A percentile compares a stretch with the other conserved stretches of the same genome.
phyloP scores from a whole-genome alignment of 805 yeast species.

The Blastobotrys muscicola region DNA sequence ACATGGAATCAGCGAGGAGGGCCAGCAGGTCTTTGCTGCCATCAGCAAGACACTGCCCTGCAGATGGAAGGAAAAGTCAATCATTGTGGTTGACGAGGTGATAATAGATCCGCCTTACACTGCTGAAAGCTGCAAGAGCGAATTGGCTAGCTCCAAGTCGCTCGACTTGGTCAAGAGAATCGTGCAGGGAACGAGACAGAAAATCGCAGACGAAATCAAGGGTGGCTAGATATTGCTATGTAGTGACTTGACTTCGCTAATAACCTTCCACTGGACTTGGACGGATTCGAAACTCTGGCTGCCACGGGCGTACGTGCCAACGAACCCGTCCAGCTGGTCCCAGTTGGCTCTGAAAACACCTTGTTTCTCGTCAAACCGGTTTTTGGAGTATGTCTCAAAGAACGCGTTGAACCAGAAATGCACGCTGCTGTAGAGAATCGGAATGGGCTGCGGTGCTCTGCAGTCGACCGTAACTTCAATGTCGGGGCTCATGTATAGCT shows the following conservation, averaged over 20 bases:
- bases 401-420: slow-evolving; percentile 37
- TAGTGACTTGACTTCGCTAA: neutral
- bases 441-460: slow-evolving; percentile 1
- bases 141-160: slow-evolving; percentile 27
- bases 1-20: slow-evolving; percentile 33
- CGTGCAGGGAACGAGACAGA: slow-evolving; percentile 41
- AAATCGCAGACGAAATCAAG: slow-evolving; percentile 36
- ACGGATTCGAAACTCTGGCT: slow-evolving; percentile 42
- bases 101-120: slow-evolving; percentile 37
- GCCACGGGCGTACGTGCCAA: slow-evolving; percentile 52
- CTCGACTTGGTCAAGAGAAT: slow-evolving; percentile 37
- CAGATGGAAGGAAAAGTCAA: slow-evolving; percentile 36
- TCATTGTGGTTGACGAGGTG: slow-evolving; percentile 39
- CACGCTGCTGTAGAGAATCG: slow-evolving; percentile 19
- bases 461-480: slow-evolving; percentile 12
- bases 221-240: slow-evolving; percentile 35
- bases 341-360: slow-evolving; percentile 27
- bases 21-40: slow-evolving; percentile 36
- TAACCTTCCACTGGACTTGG: slow-evolving; percentile 32
- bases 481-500: slow-evolving; percentile 16
- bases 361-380: neutral
- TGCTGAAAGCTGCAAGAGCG: slow-evolving; percentile 20
- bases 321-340: slow-evolving; percentile 57
- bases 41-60: slow-evolving; percentile 38
- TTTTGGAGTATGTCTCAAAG: slow-evolving; percentile 31